Evolutionary conservation across 1,284 basidiomycete genomes (phyloP).

Genomic region (Ceratobasidium sp.): DNA sequence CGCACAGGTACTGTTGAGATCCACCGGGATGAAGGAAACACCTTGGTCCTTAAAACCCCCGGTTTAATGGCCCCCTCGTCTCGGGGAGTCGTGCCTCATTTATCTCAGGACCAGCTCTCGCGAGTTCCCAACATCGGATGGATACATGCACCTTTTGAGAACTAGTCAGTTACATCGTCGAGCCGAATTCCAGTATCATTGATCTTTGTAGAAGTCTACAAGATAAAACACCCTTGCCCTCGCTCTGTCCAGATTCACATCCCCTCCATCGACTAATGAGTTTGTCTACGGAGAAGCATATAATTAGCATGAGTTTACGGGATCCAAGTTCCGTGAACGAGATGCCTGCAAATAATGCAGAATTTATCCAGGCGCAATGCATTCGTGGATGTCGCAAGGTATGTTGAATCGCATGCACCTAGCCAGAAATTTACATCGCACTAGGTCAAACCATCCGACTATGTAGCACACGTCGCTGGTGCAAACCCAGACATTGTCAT

Average conservation of each 20-base stretch:
- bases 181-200: conserved; percentile 3
- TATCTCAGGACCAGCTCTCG: conserved; percentile 70
- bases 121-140: conserved; percentile 64
- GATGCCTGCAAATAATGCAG: conserved; percentile 75
- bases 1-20: conserved; percentile 11
- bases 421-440: neutral
- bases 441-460: conserved; percentile 67
- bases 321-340: conserved; percentile 71
- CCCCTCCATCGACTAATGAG: conserved; percentile 70
- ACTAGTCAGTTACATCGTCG: conserved; percentile 69
- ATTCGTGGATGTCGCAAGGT: conserved; percentile 79
- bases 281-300: conserved; percentile 61
- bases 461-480: conserved; percentile 62
- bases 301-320: conserved; percentile 69
- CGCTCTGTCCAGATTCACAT: conserved; percentile 61
- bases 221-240: conserved; percentile 67
- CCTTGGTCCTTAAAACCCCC: conserved; percentile 61
- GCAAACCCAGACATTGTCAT: conserved; percentile 76
- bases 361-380: conserved; percentile 65
- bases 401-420: conserved; percentile 1
- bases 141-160: conserved; percentile 78
- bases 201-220: conserved; percentile 62
- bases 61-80: conserved; percentile 69
- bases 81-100: conserved; percentile 76
- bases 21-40: conserved; percentile 3